Percentiles rank a stretch among this genome's conserved stretches.
These are phyloP conservation scores for Nematodospora anomalae DNA, from an alignment of 1,139 yeast genomes.

Conservation along the genomic window DNA sequence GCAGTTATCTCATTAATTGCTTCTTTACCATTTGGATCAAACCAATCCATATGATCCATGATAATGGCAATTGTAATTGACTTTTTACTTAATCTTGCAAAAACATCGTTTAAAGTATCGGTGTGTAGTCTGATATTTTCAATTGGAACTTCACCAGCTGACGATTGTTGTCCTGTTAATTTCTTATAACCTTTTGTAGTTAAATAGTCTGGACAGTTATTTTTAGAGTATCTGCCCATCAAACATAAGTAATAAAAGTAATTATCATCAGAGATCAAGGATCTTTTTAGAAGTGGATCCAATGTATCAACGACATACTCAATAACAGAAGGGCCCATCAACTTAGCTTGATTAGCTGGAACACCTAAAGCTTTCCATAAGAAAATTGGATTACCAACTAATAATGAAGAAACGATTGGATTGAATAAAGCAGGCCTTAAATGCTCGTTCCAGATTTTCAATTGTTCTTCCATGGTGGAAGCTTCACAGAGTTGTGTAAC, in stretches of 20 bases:
- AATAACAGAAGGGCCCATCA: slow-evolving; percentile 73
- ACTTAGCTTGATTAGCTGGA: slow-evolving; percentile 77
- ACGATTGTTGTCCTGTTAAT: slow-evolving; percentile 34
- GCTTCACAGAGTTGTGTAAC: slow-evolving; percentile 60
- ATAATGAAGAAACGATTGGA: slow-evolving; percentile 62
- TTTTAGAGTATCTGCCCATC: slow-evolving; percentile 57
- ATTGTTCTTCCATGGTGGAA: slow-evolving; percentile 61
- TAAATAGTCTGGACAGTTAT: slow-evolving; percentile 76
- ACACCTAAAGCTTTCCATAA: slow-evolving; percentile 88
- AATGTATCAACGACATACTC: slow-evolving; percentile 75
- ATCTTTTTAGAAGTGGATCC: slow-evolving; percentile 68
- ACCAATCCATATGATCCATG: slow-evolving; percentile 96
- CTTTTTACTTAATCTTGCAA: slow-evolving; percentile 59
- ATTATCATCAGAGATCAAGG: slow-evolving; percentile 67
- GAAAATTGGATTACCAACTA: slow-evolving; percentile 79
- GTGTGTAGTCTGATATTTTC: slow-evolving; percentile 77
- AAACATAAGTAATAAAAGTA: slow-evolving; percentile 75
- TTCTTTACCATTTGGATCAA: slow-evolving; percentile 62
- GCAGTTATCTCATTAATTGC: slow-evolving; percentile 69
- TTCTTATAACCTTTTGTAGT: slow-evolving; percentile 56
- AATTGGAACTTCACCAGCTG: slow-evolving; percentile 39
- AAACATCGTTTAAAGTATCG: slow-evolving; percentile 74
- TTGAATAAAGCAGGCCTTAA: slow-evolving; percentile 71
- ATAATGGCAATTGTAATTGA: slow-evolving; percentile 75
- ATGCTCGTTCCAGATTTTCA: slow-evolving; percentile 57